Percentiles rank a stretch among this genome's conserved stretches.
Conservation (phyloP, 306 rosid species). For the Malus sieversii region DNA sequence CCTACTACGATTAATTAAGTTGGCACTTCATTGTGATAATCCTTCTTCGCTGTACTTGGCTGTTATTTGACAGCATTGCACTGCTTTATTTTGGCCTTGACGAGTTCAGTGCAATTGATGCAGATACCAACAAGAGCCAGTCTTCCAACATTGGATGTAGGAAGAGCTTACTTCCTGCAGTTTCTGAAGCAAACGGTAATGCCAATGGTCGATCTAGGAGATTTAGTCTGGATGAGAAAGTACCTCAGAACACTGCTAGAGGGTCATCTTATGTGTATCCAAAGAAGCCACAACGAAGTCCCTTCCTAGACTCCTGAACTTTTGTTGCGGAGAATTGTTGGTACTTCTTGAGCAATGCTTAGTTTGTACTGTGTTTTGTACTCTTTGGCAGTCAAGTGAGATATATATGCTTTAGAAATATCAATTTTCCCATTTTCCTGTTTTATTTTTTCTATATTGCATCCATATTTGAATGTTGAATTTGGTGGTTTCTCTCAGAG, state of each 20-base stretch:
- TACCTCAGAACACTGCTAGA: conserved; percentile 40
- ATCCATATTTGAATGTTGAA: too few species aligned
- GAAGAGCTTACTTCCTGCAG: conserved; percentile 48
- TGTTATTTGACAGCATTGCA: background rate
- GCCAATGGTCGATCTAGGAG: conserved; percentile 37
- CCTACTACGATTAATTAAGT: background rate
- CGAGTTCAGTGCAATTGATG: conserved; percentile 15
- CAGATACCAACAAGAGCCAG: conserved; percentile 95
- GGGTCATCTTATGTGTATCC: conserved; percentile 32
- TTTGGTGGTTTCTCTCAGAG: too few species aligned
- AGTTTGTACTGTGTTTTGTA: too few species aligned
- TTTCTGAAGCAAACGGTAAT: conserved; percentile 39
- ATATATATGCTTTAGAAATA: too few species aligned
- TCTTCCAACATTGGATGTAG: conserved; percentile 94
- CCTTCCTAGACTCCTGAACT: conserved; percentile 46
- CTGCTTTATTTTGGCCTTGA: background rate
- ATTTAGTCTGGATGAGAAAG: conserved; percentile 66
- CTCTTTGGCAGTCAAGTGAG: too few species aligned
- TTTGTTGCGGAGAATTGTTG: too few species aligned
- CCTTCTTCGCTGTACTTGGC: background rate
- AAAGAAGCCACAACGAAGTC: conserved; percentile 78
- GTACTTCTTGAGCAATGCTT: too few species aligned
- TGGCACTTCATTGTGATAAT: background rate
- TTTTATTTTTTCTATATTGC: too few species aligned
- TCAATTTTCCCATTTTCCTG: too few species aligned